A percentile compares a stretch with the other conserved stretches of the same genome.
Conservation (phyloP, 1,284 basidiomycete genomes). For the Trametes hirsuta region DNA sequence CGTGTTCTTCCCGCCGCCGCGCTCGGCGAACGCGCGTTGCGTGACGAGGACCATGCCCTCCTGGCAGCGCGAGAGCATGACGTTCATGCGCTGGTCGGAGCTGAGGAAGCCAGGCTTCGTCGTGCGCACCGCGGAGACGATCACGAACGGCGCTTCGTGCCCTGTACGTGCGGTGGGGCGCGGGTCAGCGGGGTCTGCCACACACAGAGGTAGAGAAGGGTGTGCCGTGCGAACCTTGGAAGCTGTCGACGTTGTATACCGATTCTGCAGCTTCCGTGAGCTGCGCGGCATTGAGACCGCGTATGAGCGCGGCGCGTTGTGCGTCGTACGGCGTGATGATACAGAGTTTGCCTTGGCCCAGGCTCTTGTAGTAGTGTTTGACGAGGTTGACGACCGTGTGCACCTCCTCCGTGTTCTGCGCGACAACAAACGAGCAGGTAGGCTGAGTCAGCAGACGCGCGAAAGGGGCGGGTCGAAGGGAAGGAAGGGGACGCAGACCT, state of each 20-base stretch:
- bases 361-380: slow-evolving; percentile 32
- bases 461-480: not conserved
- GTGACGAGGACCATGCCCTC: slow-evolving; percentile 30
- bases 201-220: not conserved
- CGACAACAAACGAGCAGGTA: not conserved
- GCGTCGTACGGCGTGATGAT: slow-evolving; percentile 76
- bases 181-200: not conserved
- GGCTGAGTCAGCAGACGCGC: not conserved
- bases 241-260: slow-evolving; percentile 70
- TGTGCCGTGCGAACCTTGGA: slow-evolving; percentile 50
- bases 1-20: slow-evolving; percentile 9
- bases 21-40: slow-evolving; percentile 24
- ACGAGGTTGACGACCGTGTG: slow-evolving; percentile 43
- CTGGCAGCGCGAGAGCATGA: slow-evolving; percentile 48
- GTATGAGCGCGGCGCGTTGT: slow-evolving; percentile 58
- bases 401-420: slow-evolving; percentile 48
- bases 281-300: slow-evolving; percentile 44
- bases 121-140: slow-evolving; percentile 67
- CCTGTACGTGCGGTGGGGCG: slow-evolving; percentile 20
- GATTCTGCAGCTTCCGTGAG: slow-evolving; percentile 48
- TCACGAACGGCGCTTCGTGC: slow-evolving; percentile 50
- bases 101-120: slow-evolving; percentile 58
- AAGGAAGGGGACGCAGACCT: slow-evolving; percentile 34
- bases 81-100: slow-evolving; percentile 63
- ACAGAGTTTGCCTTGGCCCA: slow-evolving; percentile 44